Base-by-base conservation (phyloP, 768 basidiomycete genomes). In the Mrakia hoshinonis region DNA sequence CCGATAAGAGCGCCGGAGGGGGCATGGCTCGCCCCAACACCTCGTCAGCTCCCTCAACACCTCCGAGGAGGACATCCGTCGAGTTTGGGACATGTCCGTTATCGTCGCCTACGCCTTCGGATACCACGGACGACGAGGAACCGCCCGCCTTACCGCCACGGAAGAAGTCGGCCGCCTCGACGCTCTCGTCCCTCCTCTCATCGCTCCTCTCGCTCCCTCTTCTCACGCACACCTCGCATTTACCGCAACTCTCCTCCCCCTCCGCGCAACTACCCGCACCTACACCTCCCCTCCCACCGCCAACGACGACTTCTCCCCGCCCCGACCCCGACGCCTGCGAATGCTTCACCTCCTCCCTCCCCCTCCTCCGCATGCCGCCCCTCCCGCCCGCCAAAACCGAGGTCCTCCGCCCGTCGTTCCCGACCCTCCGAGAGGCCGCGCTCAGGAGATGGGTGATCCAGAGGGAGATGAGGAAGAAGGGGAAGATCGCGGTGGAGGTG, bases 311-410 rank as follows among this genome's bases (percentile, higher is more conserved):
- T 43, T 43, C 15, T 15, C 43, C 43, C 43, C 15, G 11, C 3
- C 7, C 3, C 51, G 34, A 54, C 24, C 54, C 15, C 29, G 13
- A 2, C 29, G 0, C 34, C 31, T 36, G 11, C 34, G 18, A 18
- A 39, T 9, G 18, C 5, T 61, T 36, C 7, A 4, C 13, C 20
- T 61, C 58, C 34, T 61, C 58, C 31, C 58, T 61, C 34, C 34
- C 31, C 18, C 58, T 61, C 58, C 58, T 61, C 31, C 58, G 58
- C 11, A 36, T 61, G 34, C 58, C 58, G 11, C 58, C 58, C 13
- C 34, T 61, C 58, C 34, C 58, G 3, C 34, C 58, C 11, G 31
- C 15, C 36, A 31, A 31, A 3, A 36, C 31, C 36, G 18, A n/a
- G 10, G 36, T 61, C 58, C 58, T 61, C 34, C 31, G 58, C 1